Conservation (phyloP, 495 filamentous ascomycete species). For the Lentithecium fluviatile region DNA sequence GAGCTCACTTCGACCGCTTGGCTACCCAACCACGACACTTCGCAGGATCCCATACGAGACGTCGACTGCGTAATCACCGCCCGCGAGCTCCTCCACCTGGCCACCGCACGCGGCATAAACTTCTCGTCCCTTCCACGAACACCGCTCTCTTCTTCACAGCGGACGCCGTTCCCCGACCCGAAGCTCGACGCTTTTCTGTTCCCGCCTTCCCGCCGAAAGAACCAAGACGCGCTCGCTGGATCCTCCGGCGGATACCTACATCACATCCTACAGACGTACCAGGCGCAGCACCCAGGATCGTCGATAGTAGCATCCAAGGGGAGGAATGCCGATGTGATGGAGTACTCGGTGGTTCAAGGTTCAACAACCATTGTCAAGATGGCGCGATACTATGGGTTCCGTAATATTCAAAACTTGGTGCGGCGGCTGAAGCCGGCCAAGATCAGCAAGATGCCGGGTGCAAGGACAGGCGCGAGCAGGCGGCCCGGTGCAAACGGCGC, state of each 20-base stretch:
- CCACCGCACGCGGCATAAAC: constrained; percentile 70
- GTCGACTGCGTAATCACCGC: constrained; percentile 97
- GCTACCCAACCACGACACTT: constrained; percentile 44
- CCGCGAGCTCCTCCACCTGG: constrained; percentile 85
- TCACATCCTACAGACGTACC: constrained; percentile 72
- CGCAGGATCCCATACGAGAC: constrained; percentile 66
- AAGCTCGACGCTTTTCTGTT: constrained; percentile 71
- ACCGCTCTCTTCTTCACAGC: constrained; percentile 43
- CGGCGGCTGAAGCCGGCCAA: constrained; percentile 79
- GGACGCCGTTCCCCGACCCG: constrained; percentile 63
- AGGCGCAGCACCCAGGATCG: constrained; percentile 66
- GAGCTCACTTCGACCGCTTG: constrained; percentile 85
- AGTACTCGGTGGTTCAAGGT: constrained; percentile 64
- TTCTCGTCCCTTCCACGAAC: constrained; percentile 66
- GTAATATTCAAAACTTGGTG: constrained; percentile 97
- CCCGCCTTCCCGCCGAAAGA: constrained; percentile 39
- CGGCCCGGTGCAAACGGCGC: constrained; percentile 38
- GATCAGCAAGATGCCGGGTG: constrained; percentile 73
- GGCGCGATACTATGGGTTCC: constrained; percentile 92
- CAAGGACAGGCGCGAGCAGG: constrained; percentile 51
- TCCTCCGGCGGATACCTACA: constrained; percentile 88
- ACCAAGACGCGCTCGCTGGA: constrained; percentile 50
- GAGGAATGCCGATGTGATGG: constrained; percentile 85
- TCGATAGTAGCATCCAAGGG: constrained; percentile 67
- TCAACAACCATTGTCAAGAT: constrained; percentile 63